These are phyloP conservation scores for Mycena sp. DNA, from an alignment of 1,284 basidiomycete genomes.

Conservation along the genomic window DNA sequence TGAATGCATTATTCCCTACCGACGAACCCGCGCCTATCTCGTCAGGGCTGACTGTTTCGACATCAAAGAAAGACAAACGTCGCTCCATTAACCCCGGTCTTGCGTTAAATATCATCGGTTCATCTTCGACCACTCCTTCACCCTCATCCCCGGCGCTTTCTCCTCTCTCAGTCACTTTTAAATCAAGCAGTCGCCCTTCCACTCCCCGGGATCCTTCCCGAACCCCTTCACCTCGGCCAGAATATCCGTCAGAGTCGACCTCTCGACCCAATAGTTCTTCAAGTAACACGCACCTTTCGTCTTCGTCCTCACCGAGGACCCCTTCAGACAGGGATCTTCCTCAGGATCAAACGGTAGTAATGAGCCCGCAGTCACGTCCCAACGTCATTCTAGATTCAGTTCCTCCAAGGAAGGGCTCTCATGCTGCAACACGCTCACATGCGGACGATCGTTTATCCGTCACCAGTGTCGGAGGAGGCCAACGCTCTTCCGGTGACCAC, in stretches of 20 bases:
- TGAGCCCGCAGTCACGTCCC: conserved; percentile 41
- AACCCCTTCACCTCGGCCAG: conserved; percentile 45
- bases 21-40: conserved; percentile 22
- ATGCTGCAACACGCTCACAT: conserved; percentile 1
- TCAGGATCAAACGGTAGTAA: conserved; percentile 49
- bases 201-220: conserved; percentile 30
- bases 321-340: conserved; percentile 35
- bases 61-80: conserved; percentile 50
- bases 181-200: conserved; percentile 32
- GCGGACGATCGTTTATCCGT: conserved; percentile 18
- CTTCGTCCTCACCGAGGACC: conserved; percentile 25
- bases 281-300: conserved; percentile 28
- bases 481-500: conserved; percentile 37
- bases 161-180: conserved; percentile 44
- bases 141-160: conserved; percentile 44
- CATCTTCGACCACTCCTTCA: conserved; percentile 33
- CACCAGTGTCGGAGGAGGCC: conserved; percentile 36
- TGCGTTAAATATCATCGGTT: conserved; percentile 43
- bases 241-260: conserved; percentile 39
- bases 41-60: conserved; percentile 23
- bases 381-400: conserved; percentile 26
- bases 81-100: conserved; percentile 58
- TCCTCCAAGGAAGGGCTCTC: conserved; percentile 25
- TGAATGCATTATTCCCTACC: conserved; percentile 23
- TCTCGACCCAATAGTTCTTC: conserved; percentile 39